These are phyloP conservation scores for Penicillium paxilli DNA, from an alignment of 495 filamentous ascomycete species.

Conservation along the genomic window DNA sequence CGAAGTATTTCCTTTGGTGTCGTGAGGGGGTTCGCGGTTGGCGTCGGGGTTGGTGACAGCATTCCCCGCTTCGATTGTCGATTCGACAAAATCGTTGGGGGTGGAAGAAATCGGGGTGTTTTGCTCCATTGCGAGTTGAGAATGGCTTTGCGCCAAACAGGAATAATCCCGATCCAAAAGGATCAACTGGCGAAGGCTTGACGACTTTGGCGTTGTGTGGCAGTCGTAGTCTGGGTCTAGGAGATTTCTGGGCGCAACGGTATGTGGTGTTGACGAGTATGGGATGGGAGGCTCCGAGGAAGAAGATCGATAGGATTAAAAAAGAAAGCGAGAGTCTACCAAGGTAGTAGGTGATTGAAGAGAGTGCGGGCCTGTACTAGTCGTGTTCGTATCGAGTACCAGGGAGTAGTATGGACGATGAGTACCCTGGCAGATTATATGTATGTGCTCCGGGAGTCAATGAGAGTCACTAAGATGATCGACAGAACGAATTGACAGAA, in stretches of 20 bases:
- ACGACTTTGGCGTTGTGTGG: too few relatives aligned
- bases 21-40: slow-evolving; percentile 19
- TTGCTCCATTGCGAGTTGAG: not conserved
- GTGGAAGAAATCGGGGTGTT: not conserved
- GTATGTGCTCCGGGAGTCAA: not conserved
- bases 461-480: too few relatives aligned
- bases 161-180: not conserved
- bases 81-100: not conserved
- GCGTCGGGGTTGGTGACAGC: slow-evolving; percentile 22
- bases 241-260: too few relatives aligned
- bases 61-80: not conserved
- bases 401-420: not conserved
- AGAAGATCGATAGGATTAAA: too few relatives aligned
- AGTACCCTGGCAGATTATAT: slow-evolving; percentile 19
- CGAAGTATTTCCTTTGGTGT: slow-evolving; percentile 13
- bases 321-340: slow-evolving; percentile 1
- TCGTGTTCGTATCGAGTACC: too few relatives aligned
- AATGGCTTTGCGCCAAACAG: not conserved
- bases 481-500: not conserved
- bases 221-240: too few relatives aligned
- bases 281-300: too few relatives aligned
- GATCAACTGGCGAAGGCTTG: too few relatives aligned
- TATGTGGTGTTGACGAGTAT: too few relatives aligned
- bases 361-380: too few relatives aligned
- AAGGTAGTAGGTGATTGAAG: slow-evolving; percentile 1